Evolutionary conservation across 2,329 filamentous ascomycete genomes (phyloP).

Genomic region (Polychaeton citri): DNA sequence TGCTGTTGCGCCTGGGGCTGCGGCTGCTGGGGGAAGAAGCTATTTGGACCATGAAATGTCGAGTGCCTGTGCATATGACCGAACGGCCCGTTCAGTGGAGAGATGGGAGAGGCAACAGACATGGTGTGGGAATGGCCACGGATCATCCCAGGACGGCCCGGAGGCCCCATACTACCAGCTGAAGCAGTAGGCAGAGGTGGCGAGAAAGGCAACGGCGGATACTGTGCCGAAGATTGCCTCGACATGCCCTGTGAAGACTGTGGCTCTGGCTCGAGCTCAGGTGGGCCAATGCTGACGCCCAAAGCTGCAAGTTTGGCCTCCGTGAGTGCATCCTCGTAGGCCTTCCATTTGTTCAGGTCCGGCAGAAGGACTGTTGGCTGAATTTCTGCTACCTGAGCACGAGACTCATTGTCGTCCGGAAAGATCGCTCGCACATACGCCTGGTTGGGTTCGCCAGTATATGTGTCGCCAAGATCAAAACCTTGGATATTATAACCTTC

Average conservation of each 20-base stretch:
- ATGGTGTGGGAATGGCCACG: slow-evolving; percentile 37
- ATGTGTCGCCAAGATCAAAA: slow-evolving; percentile 42
- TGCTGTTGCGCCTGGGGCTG: not conserved
- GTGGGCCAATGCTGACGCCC: slow-evolving; percentile 59
- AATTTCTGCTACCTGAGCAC: slow-evolving; percentile 37
- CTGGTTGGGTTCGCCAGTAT: not conserved
- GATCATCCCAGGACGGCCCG: slow-evolving; percentile 17
- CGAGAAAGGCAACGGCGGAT: slow-evolving; percentile 66
- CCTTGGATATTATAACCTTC: slow-evolving; percentile 56
- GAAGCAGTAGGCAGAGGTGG: slow-evolving; percentile 72
- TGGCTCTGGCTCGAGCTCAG: slow-evolving; percentile 48
- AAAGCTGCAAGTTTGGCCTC: slow-evolving; percentile 88
- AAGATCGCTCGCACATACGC: slow-evolving; percentile 55
- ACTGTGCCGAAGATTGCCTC: slow-evolving; percentile 58
- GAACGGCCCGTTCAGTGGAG: slow-evolving; percentile 45
- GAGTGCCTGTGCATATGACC: slow-evolving; percentile 59
- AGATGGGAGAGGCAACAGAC: slow-evolving; percentile 59
- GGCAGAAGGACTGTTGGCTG: slow-evolving; percentile 55
- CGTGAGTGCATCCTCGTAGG: slow-evolving; percentile 68
- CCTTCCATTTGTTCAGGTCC: slow-evolving; percentile 59
- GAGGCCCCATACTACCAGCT: slow-evolving; percentile 50
- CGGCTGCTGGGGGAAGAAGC: not conserved
- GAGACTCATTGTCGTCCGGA: slow-evolving; percentile 40
- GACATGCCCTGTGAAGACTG: slow-evolving; percentile 46
- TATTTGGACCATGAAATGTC: slow-evolving; percentile 46